Evolutionary conservation across 1,284 basidiomycete genomes (phyloP).

Genomic region (Ustilago bromivora): DNA sequence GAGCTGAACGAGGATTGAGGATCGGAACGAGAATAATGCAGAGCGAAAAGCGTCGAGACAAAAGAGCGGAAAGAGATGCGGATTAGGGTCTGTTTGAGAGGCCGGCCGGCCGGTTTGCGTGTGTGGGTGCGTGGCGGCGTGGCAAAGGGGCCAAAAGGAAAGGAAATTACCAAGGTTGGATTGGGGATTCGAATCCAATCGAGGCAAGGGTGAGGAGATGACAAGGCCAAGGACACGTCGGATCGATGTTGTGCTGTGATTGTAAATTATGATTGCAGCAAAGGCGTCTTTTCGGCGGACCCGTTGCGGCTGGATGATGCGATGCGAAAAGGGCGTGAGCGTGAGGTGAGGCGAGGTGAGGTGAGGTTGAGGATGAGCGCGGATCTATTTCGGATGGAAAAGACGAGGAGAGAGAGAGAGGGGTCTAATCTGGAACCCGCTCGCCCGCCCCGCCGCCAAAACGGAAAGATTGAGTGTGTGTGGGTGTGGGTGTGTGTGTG

Average conservation of each 20-base stretch:
- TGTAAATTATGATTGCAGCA: conserved; percentile 4
- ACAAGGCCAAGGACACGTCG: conserved; percentile 20
- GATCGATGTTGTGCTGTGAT: conserved; percentile 46
- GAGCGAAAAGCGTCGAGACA: background rate
- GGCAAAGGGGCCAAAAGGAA: conserved; percentile 13
- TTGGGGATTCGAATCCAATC: conserved; percentile 3
- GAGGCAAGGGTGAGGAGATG: background rate
- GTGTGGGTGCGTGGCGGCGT: background rate
- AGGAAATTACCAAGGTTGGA: conserved; percentile 16
- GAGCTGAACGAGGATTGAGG: background rate
- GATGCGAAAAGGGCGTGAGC: background rate
- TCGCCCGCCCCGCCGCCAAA: no score
- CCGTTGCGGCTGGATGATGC: conserved; percentile 8
- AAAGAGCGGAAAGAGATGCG: conserved; percentile 1
- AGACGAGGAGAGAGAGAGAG: background rate
- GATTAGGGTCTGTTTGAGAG: conserved; percentile 9
- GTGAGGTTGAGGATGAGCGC: background rate
- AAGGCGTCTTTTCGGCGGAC: background rate
- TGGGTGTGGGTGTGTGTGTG: background rate
- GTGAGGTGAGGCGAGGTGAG: background rate
- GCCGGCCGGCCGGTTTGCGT: background rate
- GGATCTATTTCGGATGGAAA: conserved; percentile 37
- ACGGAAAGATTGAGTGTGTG: no score
- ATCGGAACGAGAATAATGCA: conserved; percentile 15
- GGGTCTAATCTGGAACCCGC: conserved; percentile 17